phyloP scores from a whole-genome alignment of 768 basidiomycete genomes.

The Artomyces pyxidatus region DNA sequence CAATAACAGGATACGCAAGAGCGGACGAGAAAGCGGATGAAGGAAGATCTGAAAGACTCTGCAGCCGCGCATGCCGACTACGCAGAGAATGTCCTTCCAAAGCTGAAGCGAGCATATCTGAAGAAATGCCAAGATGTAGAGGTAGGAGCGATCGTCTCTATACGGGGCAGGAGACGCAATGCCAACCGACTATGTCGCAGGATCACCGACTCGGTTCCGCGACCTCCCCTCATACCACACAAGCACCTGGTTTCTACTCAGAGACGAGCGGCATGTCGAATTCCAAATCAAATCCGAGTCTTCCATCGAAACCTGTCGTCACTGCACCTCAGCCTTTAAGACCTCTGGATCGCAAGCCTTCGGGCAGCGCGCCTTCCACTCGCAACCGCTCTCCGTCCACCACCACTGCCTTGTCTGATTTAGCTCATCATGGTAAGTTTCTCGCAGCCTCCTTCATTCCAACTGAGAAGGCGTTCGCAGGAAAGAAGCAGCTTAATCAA shows the following conservation, averaged over 20 bases:
- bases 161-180: no score
- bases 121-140: slow-evolving; percentile 87
- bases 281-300: slow-evolving; percentile 38
- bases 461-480: slow-evolving; percentile 31
- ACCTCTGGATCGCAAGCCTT: slow-evolving; percentile 68
- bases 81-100: slow-evolving; percentile 71
- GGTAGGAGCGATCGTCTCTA: slow-evolving; percentile 32
- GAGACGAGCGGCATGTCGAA: slow-evolving; percentile 25
- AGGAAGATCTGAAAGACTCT: slow-evolving; percentile 83
- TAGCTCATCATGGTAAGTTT: slow-evolving; percentile 69
- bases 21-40: slow-evolving; percentile 84
- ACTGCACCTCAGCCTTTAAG: slow-evolving; percentile 68
- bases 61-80: slow-evolving; percentile 72
- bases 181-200: no score
- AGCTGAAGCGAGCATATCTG: slow-evolving; percentile 67
- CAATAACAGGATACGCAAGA: slow-evolving; percentile 92
- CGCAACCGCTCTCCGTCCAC: slow-evolving; percentile 75
- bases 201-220: slow-evolving; percentile 56
- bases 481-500: slow-evolving; percentile 82
- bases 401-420: slow-evolving; percentile 77
- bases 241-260: slow-evolving; percentile 23
- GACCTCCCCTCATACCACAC: slow-evolving; percentile 25
- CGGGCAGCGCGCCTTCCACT: slow-evolving; percentile 41
- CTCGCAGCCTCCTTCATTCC: not conserved
- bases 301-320: slow-evolving; percentile 44